These are phyloP conservation scores for Elaeagnus macrophylla DNA, from an alignment of 306 rosid genomes.

Conservation along the genomic window DNA sequence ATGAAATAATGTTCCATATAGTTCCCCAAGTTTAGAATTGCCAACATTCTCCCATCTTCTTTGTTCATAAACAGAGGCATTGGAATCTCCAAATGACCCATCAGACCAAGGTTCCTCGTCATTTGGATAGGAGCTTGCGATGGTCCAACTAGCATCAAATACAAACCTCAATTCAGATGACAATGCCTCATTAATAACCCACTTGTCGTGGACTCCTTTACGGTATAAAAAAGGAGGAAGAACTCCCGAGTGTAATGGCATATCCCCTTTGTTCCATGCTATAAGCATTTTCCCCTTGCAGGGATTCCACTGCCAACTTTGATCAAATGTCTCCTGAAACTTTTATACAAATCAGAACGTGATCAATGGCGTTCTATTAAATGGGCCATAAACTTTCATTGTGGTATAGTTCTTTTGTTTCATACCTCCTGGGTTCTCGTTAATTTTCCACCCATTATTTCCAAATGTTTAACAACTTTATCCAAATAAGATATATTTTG, in stretches of 20 bases:
- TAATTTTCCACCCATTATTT: conserved; percentile 26
- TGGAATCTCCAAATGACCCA: conserved; percentile 22
- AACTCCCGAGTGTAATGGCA: conserved; percentile 67
- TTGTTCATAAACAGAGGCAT: conserved; percentile 28
- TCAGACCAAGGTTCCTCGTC: conserved; percentile 21
- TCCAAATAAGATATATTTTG: conserved; percentile 57
- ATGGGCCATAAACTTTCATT: conserved; percentile 10
- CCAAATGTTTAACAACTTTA: conserved; percentile 41
- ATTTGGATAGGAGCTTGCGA: conserved; percentile 51
- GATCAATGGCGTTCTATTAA: conserved; percentile 19
- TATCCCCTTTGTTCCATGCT: conserved; percentile 72
- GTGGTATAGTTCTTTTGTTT: conserved; percentile 14
- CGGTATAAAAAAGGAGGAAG: conserved; percentile 91
- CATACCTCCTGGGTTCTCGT: conserved; percentile 52
- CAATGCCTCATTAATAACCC: conserved; percentile 74
- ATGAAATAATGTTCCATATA: conserved; percentile 61
- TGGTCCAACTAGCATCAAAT: conserved; percentile 71
- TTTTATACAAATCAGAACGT: conserved; percentile 23
- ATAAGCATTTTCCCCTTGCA: conserved; percentile 49
- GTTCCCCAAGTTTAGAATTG: conserved; percentile 46
- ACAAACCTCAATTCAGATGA: conserved; percentile 71
- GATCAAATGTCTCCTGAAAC: conserved; percentile 49
- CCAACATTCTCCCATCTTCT: conserved; percentile 74
- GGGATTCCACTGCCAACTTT: conserved; percentile 36
- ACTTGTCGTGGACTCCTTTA: conserved; percentile 61